phyloP scores from a whole-genome alignment of 164 flowering plant species.

The Annona cherimola region DNA sequence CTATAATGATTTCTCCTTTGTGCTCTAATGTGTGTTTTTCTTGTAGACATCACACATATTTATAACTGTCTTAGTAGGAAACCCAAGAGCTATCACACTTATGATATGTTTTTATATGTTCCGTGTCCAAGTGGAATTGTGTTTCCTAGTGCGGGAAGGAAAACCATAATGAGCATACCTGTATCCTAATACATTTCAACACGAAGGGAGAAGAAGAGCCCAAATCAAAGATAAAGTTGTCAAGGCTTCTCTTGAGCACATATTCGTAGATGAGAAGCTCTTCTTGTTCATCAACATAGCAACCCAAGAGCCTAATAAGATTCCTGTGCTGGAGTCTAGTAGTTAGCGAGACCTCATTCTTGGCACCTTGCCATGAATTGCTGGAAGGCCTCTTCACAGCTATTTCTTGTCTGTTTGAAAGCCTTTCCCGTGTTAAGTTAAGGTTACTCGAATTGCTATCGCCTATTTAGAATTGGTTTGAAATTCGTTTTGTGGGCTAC shows the following conservation, averaged over 20 bases:
- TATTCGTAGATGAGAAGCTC: constrained; percentile 41
- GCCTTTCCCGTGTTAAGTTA: constrained; percentile 20
- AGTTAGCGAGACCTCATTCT: constrained; percentile 31
- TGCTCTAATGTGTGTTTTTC: no score
- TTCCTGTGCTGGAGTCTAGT: constrained; percentile 44
- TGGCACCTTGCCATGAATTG: constrained; percentile 21
- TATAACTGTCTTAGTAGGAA: no score
- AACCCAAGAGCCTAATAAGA: constrained; percentile 38
- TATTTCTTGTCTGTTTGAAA: constrained; percentile 23
- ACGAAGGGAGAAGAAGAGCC: neutral
- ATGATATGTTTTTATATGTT: no score
- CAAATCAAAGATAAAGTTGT: constrained; percentile 35
- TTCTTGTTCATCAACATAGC: constrained; percentile 25
- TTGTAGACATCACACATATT: no score
- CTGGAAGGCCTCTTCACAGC: constrained; percentile 33
- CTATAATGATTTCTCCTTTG: no score
- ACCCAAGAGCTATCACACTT: no score
- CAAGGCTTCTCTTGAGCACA: constrained; percentile 40
- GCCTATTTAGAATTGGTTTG: no score
- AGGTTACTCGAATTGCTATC: neutral
- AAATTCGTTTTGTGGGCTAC: no score
- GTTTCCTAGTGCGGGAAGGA: no score
- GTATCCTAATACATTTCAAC: no score
- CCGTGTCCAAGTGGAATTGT: no score
- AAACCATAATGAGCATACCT: no score